Evolutionary conservation across 257 asterid species (phyloP), one percentile per base, ranked within the genome.

Genomic region (Penstemon barbatus): DNA sequence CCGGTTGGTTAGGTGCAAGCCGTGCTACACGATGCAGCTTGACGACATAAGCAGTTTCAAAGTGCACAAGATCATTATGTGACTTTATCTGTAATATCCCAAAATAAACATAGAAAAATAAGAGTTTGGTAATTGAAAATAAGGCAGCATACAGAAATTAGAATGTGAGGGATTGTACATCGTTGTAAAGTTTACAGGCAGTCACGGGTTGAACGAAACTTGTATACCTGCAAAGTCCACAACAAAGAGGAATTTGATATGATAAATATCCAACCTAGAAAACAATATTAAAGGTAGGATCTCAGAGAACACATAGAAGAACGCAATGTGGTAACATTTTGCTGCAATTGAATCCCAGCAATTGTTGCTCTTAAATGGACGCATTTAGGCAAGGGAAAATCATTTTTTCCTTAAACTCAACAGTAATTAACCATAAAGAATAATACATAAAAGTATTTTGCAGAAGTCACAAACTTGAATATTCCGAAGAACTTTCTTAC

Each of bases 31-130:
- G 97, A 69, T 94, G 99, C 69, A 91, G 81, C 83, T 94, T 94
- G 71, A 91, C 99, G 71, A 94, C 99, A 59, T 94, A 94, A 57
- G 97, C 93, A 75, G 99, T 94, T 91, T 94, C 97, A 63, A 91
- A 89, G 84, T 94, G 97, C 82, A 82, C 75, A 42, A 94, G 95
- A 91, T 94, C 97, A 64, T 87, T 89, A 80, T 94, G 97, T 10
- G 96, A 76, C 80, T 89, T 90, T 69, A 94, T 89, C 99, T 91
- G 87, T 57, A 65, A 7, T 46, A 79, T 74, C 49, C 57, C 61
- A 52, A 76, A 65, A 70, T 81, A 25, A 58, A 51, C 52, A 65
- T 40, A 33, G 61, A 56, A 48, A 61, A 13, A 13, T 43, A 55
- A 61, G 57, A 42, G 8, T 56, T 3, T 4, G 45, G 50, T 38